Percentiles rank a stretch among this genome's conserved stretches.
Conservation (phyloP, 2,329 filamentous ascomycete species). For the Nannizziopsis arthrosporioides region DNA sequence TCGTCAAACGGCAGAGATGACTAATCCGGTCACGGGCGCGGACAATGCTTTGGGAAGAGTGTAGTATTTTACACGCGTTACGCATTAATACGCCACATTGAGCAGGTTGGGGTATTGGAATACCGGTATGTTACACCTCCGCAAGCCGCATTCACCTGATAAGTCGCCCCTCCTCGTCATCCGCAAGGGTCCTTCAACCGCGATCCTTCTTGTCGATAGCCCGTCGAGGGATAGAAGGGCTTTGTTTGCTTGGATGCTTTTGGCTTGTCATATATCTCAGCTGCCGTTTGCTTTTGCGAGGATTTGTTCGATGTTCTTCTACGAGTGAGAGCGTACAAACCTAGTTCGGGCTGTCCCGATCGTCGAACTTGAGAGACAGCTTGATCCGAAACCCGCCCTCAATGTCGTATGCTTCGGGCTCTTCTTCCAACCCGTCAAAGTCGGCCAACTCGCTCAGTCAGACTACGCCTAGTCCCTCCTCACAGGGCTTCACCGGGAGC, state of each 20-base stretch:
- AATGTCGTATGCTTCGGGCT: constrained; percentile 34
- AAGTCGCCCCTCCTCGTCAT: constrained; percentile 11
- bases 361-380: not conserved
- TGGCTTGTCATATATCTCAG: not conserved
- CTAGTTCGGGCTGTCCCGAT: not conserved
- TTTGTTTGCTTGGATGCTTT: not conserved
- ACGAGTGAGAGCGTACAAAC: not conserved
- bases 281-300: not conserved
- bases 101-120: not conserved
- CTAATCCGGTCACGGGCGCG: constrained; percentile 10
- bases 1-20: constrained; percentile 7
- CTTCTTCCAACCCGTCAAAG: constrained; percentile 29
- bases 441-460: constrained; percentile 28
- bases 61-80: not conserved
- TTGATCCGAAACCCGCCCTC: constrained; percentile 16
- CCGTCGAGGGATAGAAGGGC: constrained; percentile 8
- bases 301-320: not conserved
- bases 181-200: not conserved
- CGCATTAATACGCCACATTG: not conserved
- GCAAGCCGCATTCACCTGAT: not conserved
- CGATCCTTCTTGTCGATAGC: not conserved
- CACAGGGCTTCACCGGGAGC: constrained; percentile 22
- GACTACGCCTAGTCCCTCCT: constrained; percentile 24
- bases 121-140: not conserved
- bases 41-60: not conserved